Base-by-base conservation (phyloP, 2,329 filamentous ascomycete species). In the Fonsecaea erecta region DNA sequence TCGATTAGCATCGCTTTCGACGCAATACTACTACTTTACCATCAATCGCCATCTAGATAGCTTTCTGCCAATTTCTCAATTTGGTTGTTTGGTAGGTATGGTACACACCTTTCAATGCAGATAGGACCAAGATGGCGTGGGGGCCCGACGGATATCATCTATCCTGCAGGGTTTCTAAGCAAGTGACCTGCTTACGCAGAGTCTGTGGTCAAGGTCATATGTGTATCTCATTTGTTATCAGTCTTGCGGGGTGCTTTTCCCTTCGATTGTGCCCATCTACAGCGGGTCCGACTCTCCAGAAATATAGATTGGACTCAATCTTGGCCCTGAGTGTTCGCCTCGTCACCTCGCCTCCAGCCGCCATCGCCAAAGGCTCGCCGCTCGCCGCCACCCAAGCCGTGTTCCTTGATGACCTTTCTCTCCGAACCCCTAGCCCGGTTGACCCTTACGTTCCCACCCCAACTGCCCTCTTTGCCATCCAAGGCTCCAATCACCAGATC, bases 401-500 rank as follows among this genome's bases (percentile, higher is more conserved):
- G 68, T 52, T 70, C 68, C 48, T 65, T 67, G 12, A 68, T 46
- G 9, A 70, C 68, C 35, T 70, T 70, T 18, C 68, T 52, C 30
- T 70, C 66, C 5, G 52, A 54, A 9, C 43, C 61, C 16, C 77
- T 73, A 24, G 79, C 79, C 64, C 74, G 75, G 65, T 77, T 76
- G 52, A 81, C 77, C 7, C 76, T 74, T 46, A 81, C 67, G n/a
- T 57, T 55, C 2, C 70, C 67, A 24, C 78, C 78, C 78, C 78
- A 80, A 4, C 77, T 76, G 2, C 77, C 76, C 54, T 75, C 72
- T 55, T 73, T 71, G 2, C 79, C 78, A 51, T 78, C 76, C 51
- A 86, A 65, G 1, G 76, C 76, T 7, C 78, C 72, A 64, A 85
- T 79, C 24, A 86, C 87, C 9, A 75, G 75, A 35, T 81, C 75